phyloP scores from a whole-genome alignment of 495 filamentous ascomycete species.

The Evernia prunastri region DNA sequence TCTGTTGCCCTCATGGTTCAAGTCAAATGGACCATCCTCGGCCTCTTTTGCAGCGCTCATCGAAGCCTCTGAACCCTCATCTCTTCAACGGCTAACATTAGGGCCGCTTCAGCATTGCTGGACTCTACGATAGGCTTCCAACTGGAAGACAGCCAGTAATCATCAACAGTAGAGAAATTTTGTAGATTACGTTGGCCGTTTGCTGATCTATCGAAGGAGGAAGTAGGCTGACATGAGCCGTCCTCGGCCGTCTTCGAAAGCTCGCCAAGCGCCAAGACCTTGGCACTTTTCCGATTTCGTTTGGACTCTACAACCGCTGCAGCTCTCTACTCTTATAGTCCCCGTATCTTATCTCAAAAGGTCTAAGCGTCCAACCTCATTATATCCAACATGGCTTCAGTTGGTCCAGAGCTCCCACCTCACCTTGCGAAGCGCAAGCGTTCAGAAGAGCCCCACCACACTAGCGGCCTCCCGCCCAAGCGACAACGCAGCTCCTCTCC shows the following conservation, averaged over 20 bases:
- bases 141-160: not conserved
- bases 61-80: constrained; percentile 28
- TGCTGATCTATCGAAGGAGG: not conserved
- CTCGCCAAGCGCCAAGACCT: not conserved
- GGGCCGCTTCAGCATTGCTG: constrained; percentile 15
- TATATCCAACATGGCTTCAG: constrained; percentile 18
- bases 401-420: constrained; percentile 35
- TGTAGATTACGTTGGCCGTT: not conserved
- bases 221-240: not conserved
- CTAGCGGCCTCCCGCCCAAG: constrained; percentile 7
- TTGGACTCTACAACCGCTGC: no score
- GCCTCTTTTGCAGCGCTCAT: constrained; percentile 31
- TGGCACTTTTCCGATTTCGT: no score
- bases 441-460: constrained; percentile 27
- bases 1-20: constrained; percentile 24
- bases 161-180: not conserved
- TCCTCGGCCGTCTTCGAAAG: no score
- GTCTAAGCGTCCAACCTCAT: not conserved
- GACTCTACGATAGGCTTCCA: not conserved
- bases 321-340: not conserved
- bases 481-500: constrained; percentile 27
- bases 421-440: constrained; percentile 38
- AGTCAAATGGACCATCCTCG: constrained; percentile 25
- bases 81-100: constrained; percentile 23
- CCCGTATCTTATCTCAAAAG: no score